A percentile compares a stretch with the other conserved stretches of the same genome.
These are phyloP conservation scores for Lolium rigidum DNA, from an alignment of 176 grass and related monocot genomes.

Conservation along the genomic window DNA sequence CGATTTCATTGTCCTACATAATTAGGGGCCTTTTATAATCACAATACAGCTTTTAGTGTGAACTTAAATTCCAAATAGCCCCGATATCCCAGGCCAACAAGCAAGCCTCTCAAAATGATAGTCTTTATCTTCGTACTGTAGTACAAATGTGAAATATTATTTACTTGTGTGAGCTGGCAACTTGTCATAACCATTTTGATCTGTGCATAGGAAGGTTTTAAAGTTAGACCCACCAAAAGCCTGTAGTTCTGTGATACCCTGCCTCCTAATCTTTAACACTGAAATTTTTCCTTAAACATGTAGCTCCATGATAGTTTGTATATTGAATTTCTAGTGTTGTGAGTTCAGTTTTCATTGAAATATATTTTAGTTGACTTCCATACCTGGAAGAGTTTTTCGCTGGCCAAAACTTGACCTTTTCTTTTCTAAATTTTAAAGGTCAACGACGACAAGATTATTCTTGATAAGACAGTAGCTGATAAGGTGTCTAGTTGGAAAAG, in stretches of 20 bases:
- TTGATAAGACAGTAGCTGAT: conserved; percentile 87
- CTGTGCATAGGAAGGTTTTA: neutral
- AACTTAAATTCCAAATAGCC: neutral
- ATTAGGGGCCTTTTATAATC: neutral
- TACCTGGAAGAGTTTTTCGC: neutral
- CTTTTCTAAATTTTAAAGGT: conserved; percentile 65
- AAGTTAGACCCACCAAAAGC: too few species aligned
- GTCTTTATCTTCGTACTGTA: neutral
- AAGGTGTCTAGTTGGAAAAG: conserved; percentile 97
- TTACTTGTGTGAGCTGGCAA: neutral
- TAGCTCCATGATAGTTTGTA: neutral
- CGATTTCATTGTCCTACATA: neutral
- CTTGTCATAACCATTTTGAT: conserved; percentile 6
- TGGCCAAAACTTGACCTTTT: neutral
- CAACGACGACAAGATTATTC: conserved; percentile 75
- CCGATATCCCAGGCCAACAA: neutral
- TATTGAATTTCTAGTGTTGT: neutral
- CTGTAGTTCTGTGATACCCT: too few species aligned
- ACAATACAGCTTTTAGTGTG: neutral
- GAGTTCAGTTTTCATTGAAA: neutral
- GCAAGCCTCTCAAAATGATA: conserved; percentile 13
- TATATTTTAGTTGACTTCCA: neutral
- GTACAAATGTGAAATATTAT: neutral
- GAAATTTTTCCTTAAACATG: neutral
- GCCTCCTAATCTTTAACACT: neutral